Conservation (phyloP, 169 alveolate genomes). For the Plasmodium gallinaceum region DNA sequence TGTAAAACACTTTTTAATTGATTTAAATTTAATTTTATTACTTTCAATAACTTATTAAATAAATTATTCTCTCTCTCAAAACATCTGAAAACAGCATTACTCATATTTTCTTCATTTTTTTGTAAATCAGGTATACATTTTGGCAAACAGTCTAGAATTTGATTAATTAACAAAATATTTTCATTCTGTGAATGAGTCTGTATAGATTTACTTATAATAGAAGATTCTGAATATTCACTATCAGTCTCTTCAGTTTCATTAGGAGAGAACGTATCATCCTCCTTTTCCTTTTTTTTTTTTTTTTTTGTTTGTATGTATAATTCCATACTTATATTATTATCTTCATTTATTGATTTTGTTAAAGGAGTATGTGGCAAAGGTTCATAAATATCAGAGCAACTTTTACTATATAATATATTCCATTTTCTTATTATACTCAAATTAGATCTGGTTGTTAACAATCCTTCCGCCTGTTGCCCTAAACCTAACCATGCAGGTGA, state of each 20-base stretch:
- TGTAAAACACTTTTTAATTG: constrained; percentile 67
- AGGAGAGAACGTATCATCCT: neutral
- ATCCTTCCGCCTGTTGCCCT: constrained; percentile 77
- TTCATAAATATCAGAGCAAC: constrained; percentile 68
- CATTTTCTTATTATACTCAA: constrained; percentile 68
- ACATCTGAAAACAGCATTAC: constrained; percentile 95
- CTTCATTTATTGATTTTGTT: constrained; percentile 36
- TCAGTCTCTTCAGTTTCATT: constrained; percentile 13
- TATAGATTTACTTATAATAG: constrained; percentile 16
- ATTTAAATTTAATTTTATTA: constrained; percentile 54
- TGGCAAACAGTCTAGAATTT: constrained; percentile 88
- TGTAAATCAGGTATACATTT: constrained; percentile 80
- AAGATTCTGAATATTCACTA: constrained; percentile 27
- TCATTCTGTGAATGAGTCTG: constrained; percentile 81
- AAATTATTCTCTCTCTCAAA: constrained; percentile 91
- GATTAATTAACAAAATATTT: constrained; percentile 72
- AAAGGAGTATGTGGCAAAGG: constrained; percentile 49
- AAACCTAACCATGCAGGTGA: constrained; percentile 77
- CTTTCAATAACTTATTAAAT: constrained; percentile 33
- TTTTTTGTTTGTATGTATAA: constrained; percentile 1
- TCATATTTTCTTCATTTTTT: constrained; percentile 88
- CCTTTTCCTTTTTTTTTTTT: neutral
- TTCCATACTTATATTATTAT: constrained; percentile 3
- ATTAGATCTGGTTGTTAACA: constrained; percentile 61
- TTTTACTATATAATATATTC: constrained; percentile 66